Percentiles rank a stretch among this genome's conserved stretches.
phyloP scores from a whole-genome alignment of 2,329 filamentous ascomycete species.

The Alternaria consortialis region DNA sequence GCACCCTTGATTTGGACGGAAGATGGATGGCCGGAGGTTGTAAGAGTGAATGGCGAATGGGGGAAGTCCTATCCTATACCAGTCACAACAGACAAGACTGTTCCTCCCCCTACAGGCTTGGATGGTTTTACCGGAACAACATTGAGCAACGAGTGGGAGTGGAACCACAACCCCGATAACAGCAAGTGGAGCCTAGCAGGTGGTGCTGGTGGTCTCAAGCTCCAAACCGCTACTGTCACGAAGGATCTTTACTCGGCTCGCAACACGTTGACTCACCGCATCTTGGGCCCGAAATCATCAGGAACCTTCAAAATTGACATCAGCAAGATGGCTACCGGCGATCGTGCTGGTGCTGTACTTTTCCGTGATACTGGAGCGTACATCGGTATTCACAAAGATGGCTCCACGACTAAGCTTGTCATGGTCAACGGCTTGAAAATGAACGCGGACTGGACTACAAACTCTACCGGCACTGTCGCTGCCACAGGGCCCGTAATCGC shows the following conservation, averaged over 20 bases:
- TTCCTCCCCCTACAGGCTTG: conserved; percentile 49
- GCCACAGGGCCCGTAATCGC: conserved; percentile 31
- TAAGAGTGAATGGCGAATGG: conserved; percentile 58
- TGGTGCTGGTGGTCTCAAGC: conserved; percentile 52
- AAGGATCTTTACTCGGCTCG: conserved; percentile 57
- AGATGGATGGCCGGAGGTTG: conserved; percentile 63
- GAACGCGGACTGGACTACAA: conserved; percentile 48
- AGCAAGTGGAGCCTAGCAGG: conserved; percentile 56
- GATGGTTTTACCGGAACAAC: conserved; percentile 58
- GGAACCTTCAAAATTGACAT: conserved; percentile 63
- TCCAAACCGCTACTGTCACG: conserved; percentile 63
- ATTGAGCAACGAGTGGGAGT: conserved; percentile 64
- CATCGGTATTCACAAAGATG: conserved; percentile 60
- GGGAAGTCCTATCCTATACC: conserved; percentile 55
- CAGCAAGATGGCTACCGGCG: conserved; percentile 60
- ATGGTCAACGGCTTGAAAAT: conserved; percentile 53
- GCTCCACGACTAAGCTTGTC: conserved; percentile 47
- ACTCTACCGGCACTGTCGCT: conserved; percentile 40
- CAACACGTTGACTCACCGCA: conserved; percentile 56
- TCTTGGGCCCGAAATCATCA: conserved; percentile 52
- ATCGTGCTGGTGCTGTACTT: conserved; percentile 61
- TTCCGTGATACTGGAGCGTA: conserved; percentile 65
- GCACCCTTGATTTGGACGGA: conserved; percentile 63
- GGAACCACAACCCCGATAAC: conserved; percentile 69
- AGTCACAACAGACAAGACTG: conserved; percentile 40